Percentiles rank a stretch among this genome's conserved stretches.
These are phyloP conservation scores for Xylaria multiplex DNA, from an alignment of 2,329 filamentous ascomycete genomes.

Conservation along the genomic window DNA sequence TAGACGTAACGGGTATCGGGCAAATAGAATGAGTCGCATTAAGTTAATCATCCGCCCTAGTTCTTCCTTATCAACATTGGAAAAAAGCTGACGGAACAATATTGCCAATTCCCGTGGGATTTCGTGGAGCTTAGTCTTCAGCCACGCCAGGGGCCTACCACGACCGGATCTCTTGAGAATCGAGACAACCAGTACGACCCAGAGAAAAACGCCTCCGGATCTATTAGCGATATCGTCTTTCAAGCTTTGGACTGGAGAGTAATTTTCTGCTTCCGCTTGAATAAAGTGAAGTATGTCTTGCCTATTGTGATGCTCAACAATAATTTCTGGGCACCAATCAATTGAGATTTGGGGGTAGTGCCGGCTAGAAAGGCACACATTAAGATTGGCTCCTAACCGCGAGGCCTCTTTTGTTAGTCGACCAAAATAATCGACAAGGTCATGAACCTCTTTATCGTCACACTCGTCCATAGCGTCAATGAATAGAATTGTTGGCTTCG, in stretches of 20 bases:
- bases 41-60: too few relatives aligned
- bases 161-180: slow-evolving; percentile 9
- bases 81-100: too few relatives aligned
- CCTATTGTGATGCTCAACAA: background rate
- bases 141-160: slow-evolving; percentile 2
- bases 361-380: slow-evolving; percentile 8
- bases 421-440: background rate
- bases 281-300: background rate
- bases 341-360: background rate
- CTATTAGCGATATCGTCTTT: background rate
- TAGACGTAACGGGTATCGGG: too few relatives aligned
- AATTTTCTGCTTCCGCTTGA: background rate
- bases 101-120: background rate
- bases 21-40: too few relatives aligned
- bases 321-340: background rate
- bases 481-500: background rate
- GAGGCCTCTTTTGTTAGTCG: background rate
- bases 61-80: too few relatives aligned
- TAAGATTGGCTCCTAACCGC: background rate
- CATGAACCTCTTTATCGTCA: background rate
- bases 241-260: background rate
- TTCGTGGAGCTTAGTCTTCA: background rate
- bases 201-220: slow-evolving; percentile 11
- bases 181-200: slow-evolving; percentile 1
- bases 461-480: slow-evolving; percentile 8